phyloP scores from a whole-genome alignment of 805 yeast genomes.

The Limtongozyma cylindracea region DNA sequence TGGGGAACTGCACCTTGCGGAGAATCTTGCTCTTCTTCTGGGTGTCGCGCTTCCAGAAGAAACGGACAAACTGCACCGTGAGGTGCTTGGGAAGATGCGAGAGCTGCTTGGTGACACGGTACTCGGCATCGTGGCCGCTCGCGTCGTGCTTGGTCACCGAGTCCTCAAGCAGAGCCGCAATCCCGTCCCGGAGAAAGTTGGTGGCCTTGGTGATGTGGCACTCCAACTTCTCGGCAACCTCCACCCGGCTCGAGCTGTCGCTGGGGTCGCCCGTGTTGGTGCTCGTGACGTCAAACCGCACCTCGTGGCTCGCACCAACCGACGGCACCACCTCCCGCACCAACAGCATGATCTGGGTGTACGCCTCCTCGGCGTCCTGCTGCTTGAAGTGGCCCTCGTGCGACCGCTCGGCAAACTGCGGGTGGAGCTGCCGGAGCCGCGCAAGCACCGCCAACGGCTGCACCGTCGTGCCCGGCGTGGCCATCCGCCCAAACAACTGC shows the following conservation, averaged over 20 bases:
- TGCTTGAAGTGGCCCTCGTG: constrained; percentile 55
- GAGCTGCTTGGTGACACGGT: constrained; percentile 33
- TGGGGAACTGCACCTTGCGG: constrained; percentile 87
- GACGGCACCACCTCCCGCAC: too few species aligned
- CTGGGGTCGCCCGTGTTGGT: constrained; percentile 32
- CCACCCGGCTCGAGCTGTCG: constrained; percentile 6
- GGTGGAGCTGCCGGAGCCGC: constrained; percentile 39
- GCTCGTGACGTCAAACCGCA: constrained; percentile 36
- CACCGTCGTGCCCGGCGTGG: constrained; percentile 17
- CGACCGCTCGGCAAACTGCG: constrained; percentile 75
- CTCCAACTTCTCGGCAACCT: constrained; percentile 47
- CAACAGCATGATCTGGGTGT: constrained; percentile 44
- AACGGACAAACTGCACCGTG: constrained; percentile 81
- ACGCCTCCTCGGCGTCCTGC: constrained; percentile 97
- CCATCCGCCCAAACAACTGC: constrained; percentile 18
- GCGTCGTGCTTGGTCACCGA: constrained; percentile 50
- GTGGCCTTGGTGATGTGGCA: constrained; percentile 78
- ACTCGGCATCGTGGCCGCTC: constrained; percentile 46
- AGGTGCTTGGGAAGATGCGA: constrained; percentile 67
- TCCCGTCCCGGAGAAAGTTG: constrained; percentile 73
- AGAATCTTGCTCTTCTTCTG: constrained; percentile 79
- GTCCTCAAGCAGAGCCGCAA: constrained; percentile 50
- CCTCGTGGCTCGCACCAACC: constrained; percentile 23
- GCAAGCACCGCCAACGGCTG: constrained; percentile 47
- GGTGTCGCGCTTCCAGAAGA: constrained; percentile 88